Base-by-base conservation (phyloP, 2,329 filamentous ascomycete genomes). In the Metarhizium sp. region DNA sequence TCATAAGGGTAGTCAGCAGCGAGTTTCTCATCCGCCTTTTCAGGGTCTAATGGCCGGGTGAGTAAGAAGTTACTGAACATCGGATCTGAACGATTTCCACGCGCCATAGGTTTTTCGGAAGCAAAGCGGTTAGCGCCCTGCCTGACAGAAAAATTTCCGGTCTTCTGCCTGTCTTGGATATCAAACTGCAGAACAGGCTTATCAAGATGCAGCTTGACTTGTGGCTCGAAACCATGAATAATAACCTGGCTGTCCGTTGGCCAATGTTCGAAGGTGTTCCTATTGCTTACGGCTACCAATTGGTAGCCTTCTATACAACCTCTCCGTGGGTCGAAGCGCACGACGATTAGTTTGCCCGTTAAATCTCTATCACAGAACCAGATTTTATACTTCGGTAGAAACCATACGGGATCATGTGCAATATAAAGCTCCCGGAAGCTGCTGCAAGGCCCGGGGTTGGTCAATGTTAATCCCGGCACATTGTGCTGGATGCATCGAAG, bases 331-430 rank as follows among this genome's bases (percentile, higher is more conserved):
- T 96, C 84, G 64, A 91, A 96, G 13, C 88, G 84, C n/a, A 80
- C 78, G 43, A 96, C 65, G 30, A 95, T 78, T 46, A 96, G 70
- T 66, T 87, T 87, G 0, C 92, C 92, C 2, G 80, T 85, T 50
- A 90, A 78, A 34, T 85, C 79, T 2, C 76, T 78, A 68, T 96
- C 90, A 57, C 84, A 81, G 65, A 96, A 92, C 92, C 92, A 96
- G 59, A 96, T 75, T 69, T 88, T 92, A 66, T 88, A 77, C 52
- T 81, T 83, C 0, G 88, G 78, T 1, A 96, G 75, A 64, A 95
- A 96, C 92, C 92, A 96, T 63, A 86, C 83, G 0, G 87, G 86
- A 59, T 94, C 80, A 66, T 94, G 88, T 20, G 84, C 78, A 46
- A 79, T 73, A 67, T 88, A 96, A 2, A 96, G 79, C 30, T 87